Evolutionary conservation across 139 green algal species (phyloP).

Genomic region (Chlorella ohadii): DNA sequence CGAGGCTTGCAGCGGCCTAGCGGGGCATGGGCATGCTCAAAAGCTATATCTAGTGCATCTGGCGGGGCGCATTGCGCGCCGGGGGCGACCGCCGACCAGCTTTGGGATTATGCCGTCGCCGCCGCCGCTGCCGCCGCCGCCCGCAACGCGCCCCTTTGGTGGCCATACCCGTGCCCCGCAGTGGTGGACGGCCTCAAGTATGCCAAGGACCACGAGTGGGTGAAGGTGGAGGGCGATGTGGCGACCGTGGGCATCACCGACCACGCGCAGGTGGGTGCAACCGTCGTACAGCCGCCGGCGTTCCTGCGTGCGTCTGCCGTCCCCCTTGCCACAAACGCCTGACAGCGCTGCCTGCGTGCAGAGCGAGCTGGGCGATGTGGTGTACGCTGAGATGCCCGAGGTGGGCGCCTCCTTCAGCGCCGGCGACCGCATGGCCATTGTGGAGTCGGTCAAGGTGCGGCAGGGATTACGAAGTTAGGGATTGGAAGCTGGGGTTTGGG

Average conservation of each 20-base stretch:
- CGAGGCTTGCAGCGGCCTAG: too few species aligned
- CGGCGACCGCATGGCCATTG: conserved; percentile 92
- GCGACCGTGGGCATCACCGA: conserved; percentile 96
- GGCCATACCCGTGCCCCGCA: conserved; percentile 31
- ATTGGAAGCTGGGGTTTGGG: too few species aligned
- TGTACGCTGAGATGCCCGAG: conserved; percentile 98
- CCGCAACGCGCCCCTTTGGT: neutral
- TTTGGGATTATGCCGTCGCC: too few species aligned
- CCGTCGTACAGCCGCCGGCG: too few species aligned
- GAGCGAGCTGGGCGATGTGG: conserved; percentile 95
- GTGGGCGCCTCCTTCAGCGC: conserved; percentile 86
- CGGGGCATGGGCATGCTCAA: neutral
- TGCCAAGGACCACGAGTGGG: conserved; percentile 87
- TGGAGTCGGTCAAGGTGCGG: conserved; percentile 98
- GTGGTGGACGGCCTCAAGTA: conserved; percentile 80
- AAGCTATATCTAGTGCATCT: neutral
- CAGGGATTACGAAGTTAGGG: too few species aligned
- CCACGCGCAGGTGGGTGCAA: conserved; percentile 87
- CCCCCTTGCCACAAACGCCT: too few species aligned
- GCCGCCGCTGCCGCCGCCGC: too few species aligned
- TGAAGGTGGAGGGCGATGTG: conserved; percentile 87
- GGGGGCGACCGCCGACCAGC: neutral
- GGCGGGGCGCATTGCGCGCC: neutral
- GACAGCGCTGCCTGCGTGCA: too few species aligned
- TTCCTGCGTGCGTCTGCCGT: too few species aligned